These are phyloP conservation scores for Ambrosiella beaveri DNA, from an alignment of 2,329 filamentous ascomycete genomes.

Conservation along the genomic window DNA sequence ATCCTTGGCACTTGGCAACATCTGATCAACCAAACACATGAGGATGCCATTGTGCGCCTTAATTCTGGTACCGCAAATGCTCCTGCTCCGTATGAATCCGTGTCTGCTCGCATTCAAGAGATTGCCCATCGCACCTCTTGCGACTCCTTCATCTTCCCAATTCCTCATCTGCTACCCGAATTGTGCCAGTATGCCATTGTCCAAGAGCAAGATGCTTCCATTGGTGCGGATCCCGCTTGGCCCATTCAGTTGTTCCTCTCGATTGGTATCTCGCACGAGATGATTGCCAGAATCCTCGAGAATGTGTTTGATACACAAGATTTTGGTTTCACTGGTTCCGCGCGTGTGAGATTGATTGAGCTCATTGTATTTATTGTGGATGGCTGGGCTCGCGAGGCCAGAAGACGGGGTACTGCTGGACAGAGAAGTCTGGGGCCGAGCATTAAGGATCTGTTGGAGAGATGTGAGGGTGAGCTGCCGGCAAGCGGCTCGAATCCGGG, in stretches of 20 bases:
- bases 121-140: constrained; percentile 48
- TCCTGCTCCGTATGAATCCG: constrained; percentile 48
- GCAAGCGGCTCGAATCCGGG: constrained; percentile 27
- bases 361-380: constrained; percentile 34
- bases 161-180: constrained; percentile 41
- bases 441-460: constrained; percentile 32
- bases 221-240: constrained; percentile 40
- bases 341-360: constrained; percentile 34
- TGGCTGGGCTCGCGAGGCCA: constrained; percentile 32
- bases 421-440: constrained; percentile 23
- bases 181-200: constrained; percentile 45
- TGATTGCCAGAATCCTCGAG: constrained; percentile 39
- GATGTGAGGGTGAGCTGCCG: constrained; percentile 31
- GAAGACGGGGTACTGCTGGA: constrained; percentile 22
- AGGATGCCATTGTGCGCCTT: constrained; percentile 29
- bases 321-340: constrained; percentile 36
- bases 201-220: constrained; percentile 39
- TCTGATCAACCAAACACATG: constrained; percentile 56
- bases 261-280: constrained; percentile 38
- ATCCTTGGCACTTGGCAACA: constrained; percentile 74
- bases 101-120: constrained; percentile 45
- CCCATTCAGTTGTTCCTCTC: constrained; percentile 38
- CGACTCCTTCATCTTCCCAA: constrained; percentile 50
- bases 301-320: constrained; percentile 41
- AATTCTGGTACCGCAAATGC: constrained; percentile 19